phyloP scores from a whole-genome alignment of 352 stramenopile species.

The Phytopythium ostracodes region DNA sequence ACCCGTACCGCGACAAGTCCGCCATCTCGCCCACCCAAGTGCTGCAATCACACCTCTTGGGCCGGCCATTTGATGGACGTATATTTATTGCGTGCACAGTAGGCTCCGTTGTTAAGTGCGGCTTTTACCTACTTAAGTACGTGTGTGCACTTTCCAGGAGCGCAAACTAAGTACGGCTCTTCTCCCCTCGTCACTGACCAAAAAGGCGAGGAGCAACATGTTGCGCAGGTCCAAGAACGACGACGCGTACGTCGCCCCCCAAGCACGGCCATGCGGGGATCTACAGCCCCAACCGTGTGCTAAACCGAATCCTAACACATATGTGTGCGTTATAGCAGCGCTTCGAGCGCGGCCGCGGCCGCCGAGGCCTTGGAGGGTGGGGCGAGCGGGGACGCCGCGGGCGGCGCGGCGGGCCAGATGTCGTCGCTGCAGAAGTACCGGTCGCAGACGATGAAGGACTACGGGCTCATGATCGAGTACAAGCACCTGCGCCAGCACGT shows the following conservation, averaged over 20 bases:
- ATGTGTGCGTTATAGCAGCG: neutral
- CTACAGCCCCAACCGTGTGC: too few species aligned
- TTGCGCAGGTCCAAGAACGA: slow-evolving; percentile 4
- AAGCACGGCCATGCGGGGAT: too few species aligned
- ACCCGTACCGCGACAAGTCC: slow-evolving; percentile 76
- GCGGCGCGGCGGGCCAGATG: slow-evolving; percentile 50
- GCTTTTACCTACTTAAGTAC: neutral
- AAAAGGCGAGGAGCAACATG: slow-evolving; percentile 2
- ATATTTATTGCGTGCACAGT: neutral
- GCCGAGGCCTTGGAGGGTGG: slow-evolving; percentile 14
- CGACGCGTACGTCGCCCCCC: slow-evolving; percentile 1
- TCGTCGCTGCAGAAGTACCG: slow-evolving; percentile 82
- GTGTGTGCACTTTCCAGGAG: too few species aligned
- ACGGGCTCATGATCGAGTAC: slow-evolving; percentile 97
- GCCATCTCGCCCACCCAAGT: slow-evolving; percentile 25
- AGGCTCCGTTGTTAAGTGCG: neutral
- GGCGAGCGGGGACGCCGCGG: neutral
- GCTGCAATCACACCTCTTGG: too few species aligned
- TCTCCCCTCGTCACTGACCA: neutral
- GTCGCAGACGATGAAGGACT: slow-evolving; percentile 91
- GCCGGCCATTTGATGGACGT: neutral
- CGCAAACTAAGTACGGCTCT: neutral
- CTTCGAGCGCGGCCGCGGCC: slow-evolving; percentile 12
- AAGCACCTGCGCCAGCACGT: slow-evolving; percentile 95
- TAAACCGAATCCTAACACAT: neutral